phyloP scores from a whole-genome alignment of 139 green algal genomes.

The Penium margaritaceum region DNA sequence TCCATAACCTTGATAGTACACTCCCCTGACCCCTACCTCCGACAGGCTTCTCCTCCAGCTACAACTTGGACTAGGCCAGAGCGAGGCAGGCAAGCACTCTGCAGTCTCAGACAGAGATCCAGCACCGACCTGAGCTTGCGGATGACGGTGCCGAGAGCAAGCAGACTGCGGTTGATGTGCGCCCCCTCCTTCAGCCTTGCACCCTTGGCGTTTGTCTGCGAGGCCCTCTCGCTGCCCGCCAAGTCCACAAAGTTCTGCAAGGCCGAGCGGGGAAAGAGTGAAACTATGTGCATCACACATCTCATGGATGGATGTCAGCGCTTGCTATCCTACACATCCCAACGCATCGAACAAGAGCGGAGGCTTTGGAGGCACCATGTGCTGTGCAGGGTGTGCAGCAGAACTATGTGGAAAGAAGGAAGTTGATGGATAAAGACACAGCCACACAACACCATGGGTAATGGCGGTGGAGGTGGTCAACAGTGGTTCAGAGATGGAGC shows the following conservation, averaged over 20 bases:
- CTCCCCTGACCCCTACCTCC: neutral
- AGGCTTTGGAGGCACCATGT: neutral
- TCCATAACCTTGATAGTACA: neutral
- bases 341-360: too few relatives aligned
- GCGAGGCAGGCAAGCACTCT: too few relatives aligned
- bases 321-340: too few relatives aligned
- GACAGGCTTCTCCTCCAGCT: too few relatives aligned
- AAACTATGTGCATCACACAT: too few relatives aligned
- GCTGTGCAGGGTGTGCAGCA: neutral
- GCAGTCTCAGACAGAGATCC: too few relatives aligned
- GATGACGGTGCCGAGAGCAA: conserved; percentile 69
- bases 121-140: conserved; percentile 49
- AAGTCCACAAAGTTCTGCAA: conserved; percentile 75
- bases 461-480: neutral
- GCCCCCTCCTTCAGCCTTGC: conserved; percentile 85
- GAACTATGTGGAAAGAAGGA: neutral
- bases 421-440: neutral
- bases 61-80: too few relatives aligned
- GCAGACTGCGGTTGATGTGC: conserved; percentile 74
- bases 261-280: neutral
- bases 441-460: neutral
- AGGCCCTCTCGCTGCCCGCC: conserved; percentile 77
- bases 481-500: neutral
- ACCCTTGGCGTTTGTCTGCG: conserved; percentile 84
- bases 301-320: too few relatives aligned